These are phyloP conservation scores for Phytophthora megakarya DNA, from an alignment of 352 stramenopile species.

Conservation along the genomic window DNA sequence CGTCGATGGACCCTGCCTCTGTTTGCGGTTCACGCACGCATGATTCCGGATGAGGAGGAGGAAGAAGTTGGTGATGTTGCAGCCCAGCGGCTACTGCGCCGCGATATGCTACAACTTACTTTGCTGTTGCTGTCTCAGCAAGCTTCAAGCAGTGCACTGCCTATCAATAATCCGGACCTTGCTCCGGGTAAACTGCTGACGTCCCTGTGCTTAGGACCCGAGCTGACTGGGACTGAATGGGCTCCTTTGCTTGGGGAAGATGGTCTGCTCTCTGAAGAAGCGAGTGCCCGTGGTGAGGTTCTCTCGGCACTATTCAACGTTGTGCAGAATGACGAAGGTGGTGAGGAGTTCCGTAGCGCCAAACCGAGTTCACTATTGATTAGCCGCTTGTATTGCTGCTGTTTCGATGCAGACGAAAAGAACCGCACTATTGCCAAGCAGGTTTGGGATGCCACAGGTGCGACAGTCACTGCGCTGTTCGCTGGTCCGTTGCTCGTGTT, in stretches of 20 bases:
- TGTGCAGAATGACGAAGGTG: conserved; percentile 54
- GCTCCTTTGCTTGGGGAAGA: conserved; percentile 66
- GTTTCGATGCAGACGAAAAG: conserved; percentile 66
- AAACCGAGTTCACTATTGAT: conserved; percentile 58
- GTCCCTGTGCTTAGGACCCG: conserved; percentile 58
- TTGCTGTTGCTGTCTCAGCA: conserved; percentile 68
- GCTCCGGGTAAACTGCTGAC: conserved; percentile 58
- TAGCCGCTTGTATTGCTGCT: conserved; percentile 64
- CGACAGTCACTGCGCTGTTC: conserved; percentile 61
- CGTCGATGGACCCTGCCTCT: conserved; percentile 75
- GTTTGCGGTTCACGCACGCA: conserved; percentile 78
- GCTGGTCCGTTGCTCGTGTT: conserved; percentile 68
- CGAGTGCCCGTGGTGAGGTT: conserved; percentile 56
- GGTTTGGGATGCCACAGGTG: conserved; percentile 66
- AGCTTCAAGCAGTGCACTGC: conserved; percentile 46
- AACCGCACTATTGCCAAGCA: conserved; percentile 64
- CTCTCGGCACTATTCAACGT: conserved; percentile 70
- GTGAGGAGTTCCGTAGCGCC: conserved; percentile 41
- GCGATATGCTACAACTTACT: conserved; percentile 76
- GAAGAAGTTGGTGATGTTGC: conserved; percentile 86
- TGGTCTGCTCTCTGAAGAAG: conserved; percentile 68
- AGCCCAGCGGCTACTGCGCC: conserved; percentile 71
- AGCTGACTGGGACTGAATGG: conserved; percentile 70
- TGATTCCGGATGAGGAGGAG: conserved; percentile 89
- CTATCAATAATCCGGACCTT: conserved; percentile 73